Evolutionary conservation across 208 protist genomes (phyloP), one percentile per base, ranked within the genome.

Genomic region (Leishmania mexicana): DNA sequence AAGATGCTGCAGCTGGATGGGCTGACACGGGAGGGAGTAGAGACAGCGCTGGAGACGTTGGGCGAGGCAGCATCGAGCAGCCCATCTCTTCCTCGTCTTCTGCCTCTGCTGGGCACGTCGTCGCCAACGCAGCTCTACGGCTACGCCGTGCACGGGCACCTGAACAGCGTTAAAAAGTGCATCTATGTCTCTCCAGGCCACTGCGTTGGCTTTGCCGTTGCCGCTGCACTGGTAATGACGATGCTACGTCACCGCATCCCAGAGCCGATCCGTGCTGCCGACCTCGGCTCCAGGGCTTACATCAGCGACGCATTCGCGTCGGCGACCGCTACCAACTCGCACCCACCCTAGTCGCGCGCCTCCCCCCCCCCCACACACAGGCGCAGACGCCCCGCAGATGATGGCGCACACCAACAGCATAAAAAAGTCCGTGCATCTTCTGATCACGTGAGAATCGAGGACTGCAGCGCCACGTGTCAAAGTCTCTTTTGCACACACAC

Each of bases 131-230:
- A 51, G 35, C 47, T 95, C 35, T 95, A 89, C 78, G 88, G 93
- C 71, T 94, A 96, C 80, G 93, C 90, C 5, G 82, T 90, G 40
- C 88, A 83, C 35, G 83, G 81, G 5, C 87, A 78, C 13, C 65
- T 73, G n/a, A 87, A 90, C 40, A 81, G 76, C 53, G 85, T 86
- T 7, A 89, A 85, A 42, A 95, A 97, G 47, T 93, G 88, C 11
- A 91, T 99, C 17, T 99, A 97, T 78, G 92, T 99, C 24, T 99
- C 98, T 0, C 93, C 98, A 35, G 99, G 99, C 6, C 92, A 99
- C 76, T 78, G 84, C 21, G 75, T 99, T 19, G 90, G 90, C 31
- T 96, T 97, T 38, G 81, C 88, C 19, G 90, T 93, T 45, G 92
- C 96, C 3, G 85, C 96, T 3, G 87, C 83, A 19, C 62, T 93